Evolutionary conservation across 2,329 filamentous ascomycete genomes (phyloP), one percentile per base, ranked within the genome.

Genomic region (Penicillium oxalicum): DNA sequence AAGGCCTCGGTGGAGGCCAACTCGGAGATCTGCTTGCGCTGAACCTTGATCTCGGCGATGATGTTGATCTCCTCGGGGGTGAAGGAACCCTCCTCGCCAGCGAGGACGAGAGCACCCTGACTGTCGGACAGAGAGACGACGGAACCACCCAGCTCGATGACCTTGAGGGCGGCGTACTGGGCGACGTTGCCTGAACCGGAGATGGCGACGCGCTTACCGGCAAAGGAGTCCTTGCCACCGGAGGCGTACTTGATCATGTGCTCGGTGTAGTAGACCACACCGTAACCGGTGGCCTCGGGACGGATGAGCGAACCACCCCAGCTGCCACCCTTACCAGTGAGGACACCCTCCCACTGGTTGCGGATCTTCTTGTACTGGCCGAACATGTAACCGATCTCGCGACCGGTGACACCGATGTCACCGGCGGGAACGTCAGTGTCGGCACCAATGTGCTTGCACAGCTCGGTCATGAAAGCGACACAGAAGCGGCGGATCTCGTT

Each of bases 401-500:
- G 88, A 57, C 86, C 86, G 51, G 85, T 86, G 44, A 96, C 91
- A 72, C 93, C 93, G 68, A 97, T 97, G 67, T 98, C 93, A 70
- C 93, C 93, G 57, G 93, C 93, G 53, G 93, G 93, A 26, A 98
- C 90, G 69, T 97, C 93, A 40, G 89, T 95, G 73, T 95, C 87
- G 59, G 89, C 89, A 61, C 93, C 90, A 69, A 97, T 97, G 81
- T 97, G 91, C 76, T 88, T 90, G 78, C 81, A 87, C 55, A 98
- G 83, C 79, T 96, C 88, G 62, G 84, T 84, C 93, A 97, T 97
- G 80, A 97, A 98, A 51, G 90, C 76, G 58, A 87, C 83, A 78
- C 91, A 97, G 82, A 98, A 97, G 69, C 88, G 88, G 67, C 93
- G 88, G 76, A 97, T 97, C 81, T 97, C 93, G 71, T 83, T 87